Conservation (phyloP, 129 eudicot genomes). For the Pittosporum tobira region DNA sequence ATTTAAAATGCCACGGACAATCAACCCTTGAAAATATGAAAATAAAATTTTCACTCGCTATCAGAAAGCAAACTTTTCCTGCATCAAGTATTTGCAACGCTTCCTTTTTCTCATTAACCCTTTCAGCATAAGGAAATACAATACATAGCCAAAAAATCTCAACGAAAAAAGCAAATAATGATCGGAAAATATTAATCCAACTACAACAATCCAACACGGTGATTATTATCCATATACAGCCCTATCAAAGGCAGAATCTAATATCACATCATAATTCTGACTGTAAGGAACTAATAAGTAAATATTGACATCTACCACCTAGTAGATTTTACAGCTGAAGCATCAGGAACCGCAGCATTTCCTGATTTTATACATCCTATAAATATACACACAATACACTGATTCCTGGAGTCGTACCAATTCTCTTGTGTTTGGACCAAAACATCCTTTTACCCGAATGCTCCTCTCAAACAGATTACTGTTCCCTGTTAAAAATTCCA, state of each 20-base stretch:
- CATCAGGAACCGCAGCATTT: conserved; percentile 18
- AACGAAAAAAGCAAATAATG: background rate
- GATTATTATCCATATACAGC: conserved; percentile 28
- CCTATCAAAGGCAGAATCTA: conserved; percentile 6
- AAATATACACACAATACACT: conserved; percentile 29
- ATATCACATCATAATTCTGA: conserved; percentile 8
- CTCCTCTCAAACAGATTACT: conserved; percentile 25
- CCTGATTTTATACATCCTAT: conserved; percentile 22
- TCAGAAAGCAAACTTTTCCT: no score
- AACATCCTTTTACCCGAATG: background rate
- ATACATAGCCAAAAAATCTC: conserved; percentile 1
- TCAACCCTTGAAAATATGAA: no score
- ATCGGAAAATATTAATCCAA: no score
- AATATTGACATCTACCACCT: conserved; percentile 35
- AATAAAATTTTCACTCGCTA: no score
- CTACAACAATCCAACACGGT: conserved; percentile 15
- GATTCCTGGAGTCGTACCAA: conserved; percentile 10
- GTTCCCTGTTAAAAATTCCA: conserved; percentile 32
- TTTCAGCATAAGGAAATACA: background rate
- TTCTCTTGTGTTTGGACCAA: conserved; percentile 1
- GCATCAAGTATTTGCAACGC: no score
- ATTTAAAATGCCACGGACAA: no score
- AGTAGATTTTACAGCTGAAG: conserved; percentile 20
- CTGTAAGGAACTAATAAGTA: conserved; percentile 9
- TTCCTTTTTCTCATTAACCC: no score